Evolutionary conservation across 1,139 yeast species (phyloP), one percentile per base, ranked within the genome.

Genomic region (Keqinozyma sinolaborantium): DNA sequence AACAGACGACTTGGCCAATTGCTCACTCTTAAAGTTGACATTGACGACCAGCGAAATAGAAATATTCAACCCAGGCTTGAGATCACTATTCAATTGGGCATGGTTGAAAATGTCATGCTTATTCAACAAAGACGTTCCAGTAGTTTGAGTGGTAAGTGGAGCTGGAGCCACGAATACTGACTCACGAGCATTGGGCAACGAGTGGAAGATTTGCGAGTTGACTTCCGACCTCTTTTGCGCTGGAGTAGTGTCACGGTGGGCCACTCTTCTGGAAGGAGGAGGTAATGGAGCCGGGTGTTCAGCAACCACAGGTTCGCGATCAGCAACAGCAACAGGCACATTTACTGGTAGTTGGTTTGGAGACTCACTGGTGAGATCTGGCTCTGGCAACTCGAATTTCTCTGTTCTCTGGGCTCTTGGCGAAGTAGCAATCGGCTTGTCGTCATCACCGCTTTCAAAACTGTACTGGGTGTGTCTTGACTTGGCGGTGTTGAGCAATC

Each of bases 1-100:
- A 11, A 79, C 69, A 47, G 81, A 81, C 2, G 84, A 73, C 30
- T 76, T 70, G 3, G 55, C 48, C 24, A 79, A 59, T 26, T 60
- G 59, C 18, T 92, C 94, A 50, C 82, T 87, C 40, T 75, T 76
- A 52, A 81, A 78, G 14, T 72, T 69, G 3, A 86, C 94, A 51
- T 80, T 83, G 40, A 85, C 68, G n/a, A 83, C 79, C 56, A 87
- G 95, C 10, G 90, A 90, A 40, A 86, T 62, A 24, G 94, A 81
- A 1, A 87, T 77, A 49, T 82, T 82, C 47, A 87, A 65, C 2
- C 94, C 95, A n/a, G 65, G 53, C 3, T 70, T 64, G 32, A 72
- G 73, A 10, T 78, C 74, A 16, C 42, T 74, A 51, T 74, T 72
- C 24, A 55, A 43, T 29, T 59, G 66, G 23, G 38, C 50, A 30